Base-by-base conservation (phyloP, 345 rosid genomes). In the Reutealis trisperma region DNA sequence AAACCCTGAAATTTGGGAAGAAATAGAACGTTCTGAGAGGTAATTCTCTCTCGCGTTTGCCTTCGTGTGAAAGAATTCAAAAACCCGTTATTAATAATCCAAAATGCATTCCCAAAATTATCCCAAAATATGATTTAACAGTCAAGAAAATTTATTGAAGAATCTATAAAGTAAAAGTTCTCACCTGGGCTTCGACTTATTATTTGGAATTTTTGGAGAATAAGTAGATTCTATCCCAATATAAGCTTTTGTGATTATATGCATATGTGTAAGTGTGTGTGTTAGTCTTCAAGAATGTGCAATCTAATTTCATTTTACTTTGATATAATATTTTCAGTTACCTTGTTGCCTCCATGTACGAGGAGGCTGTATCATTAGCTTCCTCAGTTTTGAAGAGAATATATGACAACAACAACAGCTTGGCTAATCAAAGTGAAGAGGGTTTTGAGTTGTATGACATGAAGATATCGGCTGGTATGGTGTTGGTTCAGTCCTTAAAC, bases 391-490 rank as follows among this genome's bases (percentile, higher is more conserved):
- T 96, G 65, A 82, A 83, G 74, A 76, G 69, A 71, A 61, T 89
- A 19, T 27, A 42, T 54, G 74, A 55, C 45, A 51, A 13, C 65
- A 32, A 14, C 24, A 34, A 11, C 44, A 58, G 21, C 42, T 65
- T 70, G 73, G 14, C 9, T 41, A 78, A 42, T 42, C 80, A 75
- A 63, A 79, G 73, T 67, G 44, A 58, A 15, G 89, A 72, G 42
- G 83, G 75, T 24, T 63, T 22, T 8, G 89, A 84, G 24, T 55
- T 87, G 11, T 71, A 63, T 63, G 93, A 89, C 30, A 83, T 86
- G 87, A 75, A 82, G 85, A 91, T 84, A 79, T 90, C 96, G 45
- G 85, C 90, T 74, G 97, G 93, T 11, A 90, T 92, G 96, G 94
- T 94, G 67, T 83, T 90, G 63, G 90, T 92, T 75, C 98, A 94